Evolutionary conservation across 2,329 filamentous ascomycete species (phyloP).

Genomic region (Fusarium secorum): DNA sequence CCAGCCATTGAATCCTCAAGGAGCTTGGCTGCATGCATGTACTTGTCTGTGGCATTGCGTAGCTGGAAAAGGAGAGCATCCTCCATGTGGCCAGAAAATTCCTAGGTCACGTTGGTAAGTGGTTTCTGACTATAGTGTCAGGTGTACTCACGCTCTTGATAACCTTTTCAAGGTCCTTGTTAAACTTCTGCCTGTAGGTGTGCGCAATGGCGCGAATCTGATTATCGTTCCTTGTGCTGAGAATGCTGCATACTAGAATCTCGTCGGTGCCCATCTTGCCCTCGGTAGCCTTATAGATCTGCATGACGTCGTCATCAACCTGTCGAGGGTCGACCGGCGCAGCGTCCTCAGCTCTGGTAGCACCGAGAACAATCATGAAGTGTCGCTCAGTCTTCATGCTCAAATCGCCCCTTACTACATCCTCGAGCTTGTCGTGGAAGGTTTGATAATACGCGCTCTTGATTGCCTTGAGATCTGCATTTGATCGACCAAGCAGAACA

Average conservation of each 20-base stretch:
- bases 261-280: conserved; percentile 77
- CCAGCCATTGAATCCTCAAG: conserved; percentile 92
- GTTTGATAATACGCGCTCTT: conserved; percentile 77
- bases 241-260: conserved; percentile 78
- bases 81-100: conserved; percentile 94
- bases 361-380: conserved; percentile 82
- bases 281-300: conserved; percentile 80
- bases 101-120: conserved; percentile 48
- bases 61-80: conserved; percentile 82
- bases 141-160: conserved; percentile 68
- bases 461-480: conserved; percentile 88
- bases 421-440: conserved; percentile 72
- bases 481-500: conserved; percentile 80
- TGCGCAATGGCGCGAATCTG: conserved; percentile 85
- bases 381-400: conserved; percentile 86
- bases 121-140: background rate
- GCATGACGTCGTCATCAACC: conserved; percentile 77
- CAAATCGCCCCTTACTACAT: conserved; percentile 78
- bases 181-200: conserved; percentile 77
- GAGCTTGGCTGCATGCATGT: conserved; percentile 80
- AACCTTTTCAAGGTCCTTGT: conserved; percentile 73
- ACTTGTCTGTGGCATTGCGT: conserved; percentile 78
- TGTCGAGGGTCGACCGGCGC: conserved; percentile 75
- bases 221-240: conserved; percentile 77
- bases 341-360: conserved; percentile 78